A percentile compares a stretch with the other conserved stretches of the same genome.
phyloP scores from a whole-genome alignment of 192 early-diverging fungal genomes.

The Paraglomus occultum region DNA sequence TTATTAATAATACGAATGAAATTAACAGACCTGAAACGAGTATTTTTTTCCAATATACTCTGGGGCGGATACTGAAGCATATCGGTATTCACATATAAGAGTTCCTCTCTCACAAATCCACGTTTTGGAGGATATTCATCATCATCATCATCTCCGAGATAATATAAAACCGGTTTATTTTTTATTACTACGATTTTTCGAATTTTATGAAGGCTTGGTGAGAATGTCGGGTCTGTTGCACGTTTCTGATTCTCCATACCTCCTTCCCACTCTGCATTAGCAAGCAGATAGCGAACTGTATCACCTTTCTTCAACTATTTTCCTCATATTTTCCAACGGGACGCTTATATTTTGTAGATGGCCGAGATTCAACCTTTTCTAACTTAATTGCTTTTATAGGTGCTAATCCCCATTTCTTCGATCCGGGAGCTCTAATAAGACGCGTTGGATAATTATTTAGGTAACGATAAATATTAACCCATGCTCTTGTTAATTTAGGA shows the following conservation, averaged over 20 bases:
- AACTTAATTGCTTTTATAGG: neutral
- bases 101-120: neutral
- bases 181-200: conserved; percentile 8
- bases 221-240: neutral
- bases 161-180: conserved; percentile 20
- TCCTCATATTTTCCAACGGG: too few relatives aligned
- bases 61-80: conserved; percentile 11
- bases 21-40: conserved; percentile 17
- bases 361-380: conserved; percentile 3
- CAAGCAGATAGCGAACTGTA: neutral
- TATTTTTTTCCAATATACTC: conserved; percentile 24
- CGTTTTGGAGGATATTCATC: neutral
- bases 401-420: neutral
- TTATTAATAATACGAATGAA: conserved; percentile 21
- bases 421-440: conserved; percentile 3
- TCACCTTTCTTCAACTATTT: neutral
- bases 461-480: conserved; percentile 5
- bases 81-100: neutral
- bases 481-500: conserved; percentile 6
- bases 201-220: conserved; percentile 9
- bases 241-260: conserved; percentile 9
- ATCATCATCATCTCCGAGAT: neutral
- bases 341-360: conserved; percentile 5
- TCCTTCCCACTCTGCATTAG: conserved; percentile 7
- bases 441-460: conserved; percentile 8